Conservation (phyloP, 306 rosid species). For the Lupinus albus region DNA sequence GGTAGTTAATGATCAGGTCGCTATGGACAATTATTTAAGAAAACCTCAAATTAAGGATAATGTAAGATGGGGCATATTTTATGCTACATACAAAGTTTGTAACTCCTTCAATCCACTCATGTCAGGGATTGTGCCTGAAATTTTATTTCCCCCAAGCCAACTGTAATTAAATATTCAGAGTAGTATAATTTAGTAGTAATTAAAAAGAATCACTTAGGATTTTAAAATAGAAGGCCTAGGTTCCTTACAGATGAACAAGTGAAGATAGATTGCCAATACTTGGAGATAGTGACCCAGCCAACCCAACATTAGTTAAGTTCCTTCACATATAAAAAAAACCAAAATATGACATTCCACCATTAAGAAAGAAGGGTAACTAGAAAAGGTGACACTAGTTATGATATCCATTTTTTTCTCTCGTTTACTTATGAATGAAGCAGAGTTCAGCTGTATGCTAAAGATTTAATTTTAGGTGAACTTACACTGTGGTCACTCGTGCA, state of each 20-base stretch:
- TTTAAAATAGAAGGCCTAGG: constrained; percentile 3
- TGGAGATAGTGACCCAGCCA: constrained; percentile 65
- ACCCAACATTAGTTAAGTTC: constrained; percentile 61
- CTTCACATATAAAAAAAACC: constrained; percentile 47
- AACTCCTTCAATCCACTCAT: constrained; percentile 58
- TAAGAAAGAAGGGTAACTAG: neutral
- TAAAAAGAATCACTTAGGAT: neutral
- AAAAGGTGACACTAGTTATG: neutral
- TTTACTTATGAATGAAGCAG: neutral
- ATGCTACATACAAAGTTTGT: constrained; percentile 62
- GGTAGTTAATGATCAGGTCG: constrained; percentile 23
- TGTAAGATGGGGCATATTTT: constrained; percentile 12
- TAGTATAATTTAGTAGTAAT: constrained; percentile 7
- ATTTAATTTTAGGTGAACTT: constrained; percentile 42
- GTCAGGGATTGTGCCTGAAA: constrained; percentile 75
- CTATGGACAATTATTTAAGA: constrained; percentile 17
- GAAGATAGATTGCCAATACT: constrained; percentile 56
- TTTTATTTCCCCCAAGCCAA: constrained; percentile 74
- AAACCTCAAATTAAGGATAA: constrained; percentile 22
- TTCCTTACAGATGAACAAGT: constrained; percentile 69
- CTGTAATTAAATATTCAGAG: constrained; percentile 46
- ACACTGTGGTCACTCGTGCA: constrained; percentile 58
- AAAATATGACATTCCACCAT: constrained; percentile 36
- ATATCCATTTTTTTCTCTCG: neutral
- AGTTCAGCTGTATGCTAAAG: neutral